Evolutionary conservation across 2,329 filamentous ascomycete species (phyloP).

Genomic region (Chrysoporthe deuterocubensis): DNA sequence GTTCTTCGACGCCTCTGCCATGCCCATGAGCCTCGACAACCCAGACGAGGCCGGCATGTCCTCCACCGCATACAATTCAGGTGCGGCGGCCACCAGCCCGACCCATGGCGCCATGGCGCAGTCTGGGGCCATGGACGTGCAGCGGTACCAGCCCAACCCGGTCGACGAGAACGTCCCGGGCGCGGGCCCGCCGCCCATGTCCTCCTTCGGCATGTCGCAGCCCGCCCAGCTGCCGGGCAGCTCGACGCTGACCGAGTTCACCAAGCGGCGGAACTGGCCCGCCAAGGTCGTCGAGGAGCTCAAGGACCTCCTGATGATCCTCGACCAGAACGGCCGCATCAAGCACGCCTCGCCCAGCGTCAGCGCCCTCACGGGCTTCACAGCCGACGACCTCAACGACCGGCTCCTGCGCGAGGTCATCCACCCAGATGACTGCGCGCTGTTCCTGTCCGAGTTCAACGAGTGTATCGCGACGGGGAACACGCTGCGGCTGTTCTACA

Average conservation of each 20-base stretch:
- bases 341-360: conserved; percentile 85
- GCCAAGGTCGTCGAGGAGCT: conserved; percentile 88
- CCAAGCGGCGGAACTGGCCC: conserved; percentile 75
- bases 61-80: conserved; percentile 36
- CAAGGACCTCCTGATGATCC: conserved; percentile 84
- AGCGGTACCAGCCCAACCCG: conserved; percentile 28
- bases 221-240: conserved; percentile 39
- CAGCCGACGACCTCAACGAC: conserved; percentile 70
- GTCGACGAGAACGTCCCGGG: conserved; percentile 43
- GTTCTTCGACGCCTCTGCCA: conserved; percentile 40
- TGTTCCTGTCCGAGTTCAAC: conserved; percentile 87
- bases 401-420: conserved; percentile 80
- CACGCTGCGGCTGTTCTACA: conserved; percentile 81
- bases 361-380: conserved; percentile 75
- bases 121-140: conserved; percentile 26
- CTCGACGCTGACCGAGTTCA: conserved; percentile 61
- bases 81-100: conserved; percentile 28
- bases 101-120: conserved; percentile 27
- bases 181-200: conserved; percentile 47
- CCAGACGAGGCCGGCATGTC: conserved; percentile 36
- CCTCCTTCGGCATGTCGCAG: conserved; percentile 37
- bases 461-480: conserved; percentile 85
- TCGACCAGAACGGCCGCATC: conserved; percentile 82
- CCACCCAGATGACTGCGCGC: conserved; percentile 81
- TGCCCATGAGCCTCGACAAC: conserved; percentile 50